Percentiles rank a stretch among this genome's conserved stretches.
These are phyloP conservation scores for Ogataea trehaloabstinens DNA, from an alignment of 805 yeast genomes.

Conservation along the genomic window DNA sequence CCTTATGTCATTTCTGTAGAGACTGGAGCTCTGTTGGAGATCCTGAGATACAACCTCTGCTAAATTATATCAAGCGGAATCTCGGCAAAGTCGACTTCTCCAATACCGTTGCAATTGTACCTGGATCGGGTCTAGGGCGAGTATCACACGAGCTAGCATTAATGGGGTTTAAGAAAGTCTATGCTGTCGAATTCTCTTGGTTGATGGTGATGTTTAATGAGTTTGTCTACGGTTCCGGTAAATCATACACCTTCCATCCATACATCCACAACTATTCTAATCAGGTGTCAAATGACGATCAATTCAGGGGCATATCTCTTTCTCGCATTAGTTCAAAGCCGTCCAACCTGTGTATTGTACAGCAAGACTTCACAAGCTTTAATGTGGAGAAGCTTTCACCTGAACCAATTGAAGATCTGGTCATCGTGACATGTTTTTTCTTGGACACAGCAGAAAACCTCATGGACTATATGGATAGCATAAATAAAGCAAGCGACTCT, in stretches of 20 bases:
- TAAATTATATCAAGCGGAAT: slow-evolving; percentile 48
- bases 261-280: slow-evolving; percentile 68
- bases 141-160: slow-evolving; percentile 61
- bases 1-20: slow-evolving; percentile 71
- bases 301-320: slow-evolving; percentile 43
- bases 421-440: slow-evolving; percentile 71
- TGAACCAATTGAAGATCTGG: slow-evolving; percentile 39
- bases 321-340: slow-evolving; percentile 39
- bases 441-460: slow-evolving; percentile 91
- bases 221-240: slow-evolving; percentile 41
- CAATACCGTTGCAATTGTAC: slow-evolving; percentile 59
- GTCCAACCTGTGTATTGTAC: slow-evolving; percentile 42
- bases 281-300: slow-evolving; percentile 48
- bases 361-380: slow-evolving; percentile 66
- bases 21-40: slow-evolving; percentile 65
- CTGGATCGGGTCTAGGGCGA: slow-evolving; percentile 88
- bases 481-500: slow-evolving; percentile 41
- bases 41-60: slow-evolving; percentile 51
- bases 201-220: slow-evolving; percentile 71
- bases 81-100: slow-evolving; percentile 28
- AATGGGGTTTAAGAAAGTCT: slow-evolving; percentile 42
- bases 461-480: slow-evolving; percentile 68
- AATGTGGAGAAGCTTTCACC: slow-evolving; percentile 25
- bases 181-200: slow-evolving; percentile 74
- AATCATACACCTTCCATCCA: slow-evolving; percentile 39